Conservation (phyloP, 306 rosid species). For the Medicago lupulina region DNA sequence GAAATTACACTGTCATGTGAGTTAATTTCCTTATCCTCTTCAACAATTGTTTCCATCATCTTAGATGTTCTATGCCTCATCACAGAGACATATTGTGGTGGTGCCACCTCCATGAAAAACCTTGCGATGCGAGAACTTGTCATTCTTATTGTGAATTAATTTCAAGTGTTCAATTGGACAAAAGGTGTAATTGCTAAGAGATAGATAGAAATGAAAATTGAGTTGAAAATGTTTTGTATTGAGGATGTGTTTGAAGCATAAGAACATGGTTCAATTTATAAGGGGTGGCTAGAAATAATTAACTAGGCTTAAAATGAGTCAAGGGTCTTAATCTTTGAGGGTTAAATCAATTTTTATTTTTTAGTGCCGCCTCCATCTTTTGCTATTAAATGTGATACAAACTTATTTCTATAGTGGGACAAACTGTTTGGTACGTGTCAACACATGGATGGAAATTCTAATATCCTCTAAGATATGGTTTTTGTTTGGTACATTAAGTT, state of each 20-base stretch:
- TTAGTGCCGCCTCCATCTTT: conserved; percentile 72
- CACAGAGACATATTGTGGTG: conserved; percentile 85
- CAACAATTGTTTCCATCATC: conserved; percentile 86
- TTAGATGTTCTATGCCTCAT: conserved; percentile 79
- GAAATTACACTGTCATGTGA: conserved; percentile 37
- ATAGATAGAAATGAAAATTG: not conserved
- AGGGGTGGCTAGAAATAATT: not conserved
- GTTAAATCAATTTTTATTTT: conserved; percentile 44
- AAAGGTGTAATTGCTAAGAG: not conserved
- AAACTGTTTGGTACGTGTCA: conserved; percentile 49
- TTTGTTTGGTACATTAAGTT: conserved; percentile 46
- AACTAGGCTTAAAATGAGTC: conserved; percentile 48
- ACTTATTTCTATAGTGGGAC: conserved; percentile 39
- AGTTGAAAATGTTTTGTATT: conserved; percentile 23
- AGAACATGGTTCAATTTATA: conserved; percentile 49
- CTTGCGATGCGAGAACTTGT: conserved; percentile 77
- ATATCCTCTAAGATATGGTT: conserved; percentile 55
- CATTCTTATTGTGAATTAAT: conserved; percentile 46
- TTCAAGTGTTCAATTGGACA: not conserved
- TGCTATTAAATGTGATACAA: conserved; percentile 44
- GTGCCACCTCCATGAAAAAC: conserved; percentile 88
- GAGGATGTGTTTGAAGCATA: conserved; percentile 38
- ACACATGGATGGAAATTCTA: conserved; percentile 42
- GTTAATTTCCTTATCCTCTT: conserved; percentile 76
- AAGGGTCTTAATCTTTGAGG: conserved; percentile 44